These are phyloP conservation scores for Lactarius indigo DNA, from an alignment of 768 basidiomycete species.

Conservation along the genomic window DNA sequence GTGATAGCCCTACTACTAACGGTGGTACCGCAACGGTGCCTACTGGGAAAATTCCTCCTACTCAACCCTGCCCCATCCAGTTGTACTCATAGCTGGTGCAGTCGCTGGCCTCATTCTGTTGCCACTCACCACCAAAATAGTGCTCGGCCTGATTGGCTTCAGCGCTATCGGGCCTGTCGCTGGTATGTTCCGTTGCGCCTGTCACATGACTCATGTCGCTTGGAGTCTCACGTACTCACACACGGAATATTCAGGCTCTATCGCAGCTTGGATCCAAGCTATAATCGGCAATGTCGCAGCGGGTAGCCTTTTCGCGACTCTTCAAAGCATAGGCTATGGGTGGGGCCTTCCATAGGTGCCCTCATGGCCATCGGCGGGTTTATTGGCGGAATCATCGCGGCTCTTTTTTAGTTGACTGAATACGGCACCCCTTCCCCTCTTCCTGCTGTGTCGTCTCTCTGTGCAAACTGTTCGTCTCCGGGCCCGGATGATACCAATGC, in stretches of 20 bases:
- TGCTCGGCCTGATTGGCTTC: not conserved
- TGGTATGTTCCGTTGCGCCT: not conserved
- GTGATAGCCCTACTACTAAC: not conserved
- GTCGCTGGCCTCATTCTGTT: not conserved
- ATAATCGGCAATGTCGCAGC: constrained; percentile 28
- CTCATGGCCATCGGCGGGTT: not conserved
- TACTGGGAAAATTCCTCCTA: not conserved
- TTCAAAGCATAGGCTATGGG: constrained; percentile 7
- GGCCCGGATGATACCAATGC: not conserved
- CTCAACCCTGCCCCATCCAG: not conserved
- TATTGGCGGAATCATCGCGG: not conserved
- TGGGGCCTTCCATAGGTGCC: constrained; percentile 16
- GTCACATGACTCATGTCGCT: not conserved
- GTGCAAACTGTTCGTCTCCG: not conserved
- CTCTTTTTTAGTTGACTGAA: too few relatives aligned
- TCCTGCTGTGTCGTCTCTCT: not conserved
- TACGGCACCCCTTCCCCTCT: too few relatives aligned
- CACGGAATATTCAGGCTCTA: constrained; percentile 20
- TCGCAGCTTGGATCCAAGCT: constrained; percentile 30
- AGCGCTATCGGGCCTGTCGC: constrained; percentile 1
- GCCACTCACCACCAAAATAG: not conserved
- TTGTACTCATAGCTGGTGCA: not conserved
- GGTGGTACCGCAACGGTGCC: not conserved
- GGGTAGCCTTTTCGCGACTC: constrained; percentile 27
- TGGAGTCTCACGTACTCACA: not conserved